Percentiles rank a stretch among this genome's conserved stretches.
phyloP scores from a whole-genome alignment of 108 stramenopile species.

The Schizochytrium sp. region DNA sequence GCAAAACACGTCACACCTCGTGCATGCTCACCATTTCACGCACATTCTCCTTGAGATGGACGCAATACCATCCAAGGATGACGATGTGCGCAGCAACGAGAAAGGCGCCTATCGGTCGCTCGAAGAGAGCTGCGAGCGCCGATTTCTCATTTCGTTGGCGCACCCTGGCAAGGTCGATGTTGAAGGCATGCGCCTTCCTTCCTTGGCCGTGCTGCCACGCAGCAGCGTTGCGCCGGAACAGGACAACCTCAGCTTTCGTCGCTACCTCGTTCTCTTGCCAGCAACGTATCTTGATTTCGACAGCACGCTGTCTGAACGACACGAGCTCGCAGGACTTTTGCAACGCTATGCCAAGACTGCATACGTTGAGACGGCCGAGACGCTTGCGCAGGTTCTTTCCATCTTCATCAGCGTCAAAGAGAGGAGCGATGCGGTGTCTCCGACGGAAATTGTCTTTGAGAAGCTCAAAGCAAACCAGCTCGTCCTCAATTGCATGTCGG shows the following conservation, averaged over 20 bases:
- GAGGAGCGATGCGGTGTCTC: neutral
- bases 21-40: neutral
- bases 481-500: slow-evolving; percentile 20
- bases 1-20: neutral
- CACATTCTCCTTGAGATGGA: slow-evolving; percentile 13
- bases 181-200: slow-evolving; percentile 10
- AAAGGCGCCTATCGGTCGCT: slow-evolving; percentile 3
- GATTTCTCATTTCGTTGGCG: slow-evolving; percentile 11
- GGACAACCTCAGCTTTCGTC: slow-evolving; percentile 9
- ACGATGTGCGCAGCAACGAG: neutral
- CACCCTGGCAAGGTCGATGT: slow-evolving; percentile 14
- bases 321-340: slow-evolving; percentile 11
- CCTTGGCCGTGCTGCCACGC: slow-evolving; percentile 7
- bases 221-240: neutral
- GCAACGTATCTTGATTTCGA: neutral
- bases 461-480: slow-evolving; percentile 14
- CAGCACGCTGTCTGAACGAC: neutral
- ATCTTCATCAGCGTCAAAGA: slow-evolving; percentile 12
- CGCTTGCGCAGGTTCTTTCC: neutral
- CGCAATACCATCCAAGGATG: neutral
- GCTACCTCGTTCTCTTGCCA: neutral
- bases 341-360: neutral
- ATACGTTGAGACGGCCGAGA: slow-evolving; percentile 11
- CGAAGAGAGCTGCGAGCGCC: slow-evolving; percentile 19
- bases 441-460: slow-evolving; percentile 1